A percentile compares a stretch with the other conserved stretches of the same genome.
These are phyloP conservation scores for Galeopsis tetrahit DNA, from an alignment of 257 asterid genomes.

Conservation along the genomic window DNA sequence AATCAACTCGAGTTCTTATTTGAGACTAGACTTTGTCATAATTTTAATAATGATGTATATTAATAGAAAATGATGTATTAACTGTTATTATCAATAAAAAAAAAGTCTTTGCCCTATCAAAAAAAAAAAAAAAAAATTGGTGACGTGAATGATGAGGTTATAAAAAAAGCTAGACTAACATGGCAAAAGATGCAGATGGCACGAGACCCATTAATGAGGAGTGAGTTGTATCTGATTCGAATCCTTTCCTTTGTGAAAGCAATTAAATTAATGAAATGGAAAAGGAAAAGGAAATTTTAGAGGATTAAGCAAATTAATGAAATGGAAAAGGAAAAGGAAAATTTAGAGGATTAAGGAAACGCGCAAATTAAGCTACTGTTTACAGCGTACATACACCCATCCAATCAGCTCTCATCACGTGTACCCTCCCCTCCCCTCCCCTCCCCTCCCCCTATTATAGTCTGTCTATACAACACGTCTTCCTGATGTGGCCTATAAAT, in stretches of 20 bases:
- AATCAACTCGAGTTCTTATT: no score
- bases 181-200: conserved; percentile 14
- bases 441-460: no score
- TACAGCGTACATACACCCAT: background rate
- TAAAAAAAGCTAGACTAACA: background rate
- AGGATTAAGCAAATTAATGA: background rate
- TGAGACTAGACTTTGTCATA: no score
- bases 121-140: no score
- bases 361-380: background rate
- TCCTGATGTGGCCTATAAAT: conserved; percentile 14
- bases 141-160: no score
- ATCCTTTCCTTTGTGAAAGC: conserved; percentile 10
- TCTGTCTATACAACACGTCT: background rate
- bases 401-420: conserved; percentile 30
- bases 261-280: background rate
- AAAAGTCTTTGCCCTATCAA: no score
- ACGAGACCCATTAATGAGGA: conserved; percentile 32
- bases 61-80: no score
- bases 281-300: background rate
- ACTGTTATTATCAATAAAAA: no score
- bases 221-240: conserved; percentile 33
- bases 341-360: conserved; percentile 4
- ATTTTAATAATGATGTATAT: no score
- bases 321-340: background rate
- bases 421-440: no score